Conservation (phyloP, 2,329 filamentous ascomycete species). For the Penicillium sp. region DNA sequence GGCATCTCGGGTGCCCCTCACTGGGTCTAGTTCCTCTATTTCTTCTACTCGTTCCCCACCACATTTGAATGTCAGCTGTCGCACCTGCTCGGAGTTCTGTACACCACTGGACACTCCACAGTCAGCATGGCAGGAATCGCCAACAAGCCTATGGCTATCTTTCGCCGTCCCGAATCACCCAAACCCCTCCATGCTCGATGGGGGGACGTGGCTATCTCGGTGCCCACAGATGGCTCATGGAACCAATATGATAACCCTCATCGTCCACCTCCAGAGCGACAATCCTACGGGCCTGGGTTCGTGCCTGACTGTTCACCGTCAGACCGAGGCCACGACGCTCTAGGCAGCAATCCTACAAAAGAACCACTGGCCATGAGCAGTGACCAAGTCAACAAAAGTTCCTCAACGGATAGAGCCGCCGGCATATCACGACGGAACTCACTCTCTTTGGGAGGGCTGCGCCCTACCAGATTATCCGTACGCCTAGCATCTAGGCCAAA, state of each 20-base stretch:
- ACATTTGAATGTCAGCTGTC: constrained; percentile 11
- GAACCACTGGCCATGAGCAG: not conserved
- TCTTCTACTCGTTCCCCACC: not conserved
- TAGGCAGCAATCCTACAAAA: not conserved
- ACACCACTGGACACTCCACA: not conserved
- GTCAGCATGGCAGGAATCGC: constrained; percentile 31
- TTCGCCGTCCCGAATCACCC: constrained; percentile 30
- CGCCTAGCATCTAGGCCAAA: constrained; percentile 29
- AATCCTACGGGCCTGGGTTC: constrained; percentile 32
- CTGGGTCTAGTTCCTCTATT: not conserved
- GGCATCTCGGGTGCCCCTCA: not conserved
- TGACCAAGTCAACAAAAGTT: constrained; percentile 16
- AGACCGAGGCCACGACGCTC: not conserved
- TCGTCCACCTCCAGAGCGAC: constrained; percentile 16
- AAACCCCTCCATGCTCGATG: constrained; percentile 40
- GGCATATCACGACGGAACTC: constrained; percentile 17
- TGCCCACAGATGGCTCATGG: constrained; percentile 43
- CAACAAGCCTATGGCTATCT: constrained; percentile 31
- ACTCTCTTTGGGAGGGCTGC: constrained; percentile 23
- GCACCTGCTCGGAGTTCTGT: not conserved
- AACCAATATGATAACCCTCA: constrained; percentile 36
- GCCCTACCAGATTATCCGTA: constrained; percentile 32
- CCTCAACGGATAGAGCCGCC: not conserved
- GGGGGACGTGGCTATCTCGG: constrained; percentile 42
- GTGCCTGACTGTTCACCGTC: constrained; percentile 24